Evolutionary conservation across 2,329 filamentous ascomycete genomes (phyloP), one percentile per base, ranked within the genome.

Genomic region (Paradendryphiella salina): DNA sequence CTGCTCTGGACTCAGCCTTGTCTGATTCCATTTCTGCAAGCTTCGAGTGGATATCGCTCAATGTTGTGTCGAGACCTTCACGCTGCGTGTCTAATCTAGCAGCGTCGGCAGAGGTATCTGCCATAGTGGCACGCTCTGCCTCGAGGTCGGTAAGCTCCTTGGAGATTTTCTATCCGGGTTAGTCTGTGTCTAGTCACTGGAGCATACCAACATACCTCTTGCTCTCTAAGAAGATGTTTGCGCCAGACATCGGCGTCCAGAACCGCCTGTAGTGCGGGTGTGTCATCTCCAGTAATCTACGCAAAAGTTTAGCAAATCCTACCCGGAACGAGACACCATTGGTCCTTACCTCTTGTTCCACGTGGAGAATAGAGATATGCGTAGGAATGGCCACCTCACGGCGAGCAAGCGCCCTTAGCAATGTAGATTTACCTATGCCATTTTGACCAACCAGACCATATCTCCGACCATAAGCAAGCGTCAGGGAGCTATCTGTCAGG

Each of bases 371-470:
- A 9, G 94, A 96, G 60, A 99, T 99, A 65, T 99, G 93, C 1
- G 90, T 95, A 9, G 94, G 94, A 75, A 99, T 94, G 4, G 92
- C 84, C 52, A 99, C 83, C 71, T 99, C 94, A 87, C 94, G 85
- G 67, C 90, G 86, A 67, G 92, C 95, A 60, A 99, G 80, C 13
- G 94, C 94, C 63, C 94, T 84, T 56, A 99, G 82, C 59, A 99
- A 79, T n/a, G 94, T 99, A 71, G 90, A 79, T 75, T 80, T 80
- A 70, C 77, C 94, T 59, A 99, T 93, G 90, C 94, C 94, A 83
- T 99, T 99, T 81, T 97, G 89, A 82, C 94, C 94, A 62, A 99
- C 94, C 59, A 99, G 80, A 85, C 94, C 94, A 75, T 99, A 99
- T 60, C 94, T 86, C 70, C 92, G 87, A 45, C 93, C 91, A 73